Conservation (phyloP, 192 early-diverging fungal genomes). For the Umbelopsis ramanniana region DNA sequence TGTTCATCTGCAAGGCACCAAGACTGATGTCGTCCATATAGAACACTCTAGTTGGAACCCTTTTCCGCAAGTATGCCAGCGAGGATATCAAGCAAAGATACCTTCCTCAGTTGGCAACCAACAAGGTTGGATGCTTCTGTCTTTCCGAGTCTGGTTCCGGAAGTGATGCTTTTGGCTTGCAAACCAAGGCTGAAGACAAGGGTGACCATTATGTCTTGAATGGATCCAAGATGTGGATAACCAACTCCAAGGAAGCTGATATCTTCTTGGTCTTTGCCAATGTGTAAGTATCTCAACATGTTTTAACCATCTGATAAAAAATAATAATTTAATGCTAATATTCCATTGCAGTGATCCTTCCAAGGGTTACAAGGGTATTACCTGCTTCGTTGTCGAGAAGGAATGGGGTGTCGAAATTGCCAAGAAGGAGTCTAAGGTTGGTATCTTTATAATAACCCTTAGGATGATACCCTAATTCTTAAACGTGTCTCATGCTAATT, state of each 20-base stretch:
- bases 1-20: background rate
- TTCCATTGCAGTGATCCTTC: slow-evolving; percentile 63
- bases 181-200: slow-evolving; percentile 79
- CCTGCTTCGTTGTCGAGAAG: slow-evolving; percentile 86
- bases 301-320: background rate
- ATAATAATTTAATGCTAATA: background rate
- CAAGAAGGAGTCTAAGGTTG: slow-evolving; percentile 91
- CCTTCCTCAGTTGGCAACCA: slow-evolving; percentile 80
- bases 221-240: slow-evolving; percentile 93
- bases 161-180: slow-evolving; percentile 66
- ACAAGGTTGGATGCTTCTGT: slow-evolving; percentile 92
- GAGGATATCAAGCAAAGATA: slow-evolving; percentile 80
- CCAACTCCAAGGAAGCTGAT: slow-evolving; percentile 94
- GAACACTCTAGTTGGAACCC: slow-evolving; percentile 96
- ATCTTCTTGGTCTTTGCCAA: slow-evolving; percentile 99
- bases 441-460: background rate
- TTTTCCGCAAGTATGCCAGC: slow-evolving; percentile 84
- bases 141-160: slow-evolving; percentile 93
- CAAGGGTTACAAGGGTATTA: slow-evolving; percentile 97
- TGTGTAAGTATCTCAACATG: slow-evolving; percentile 48
- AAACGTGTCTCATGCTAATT: background rate
- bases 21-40: slow-evolving; percentile 36
- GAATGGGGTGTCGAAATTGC: slow-evolving; percentile 84
- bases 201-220: slow-evolving; percentile 91
- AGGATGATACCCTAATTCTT: background rate